Conservation (phyloP, 495 filamentous ascomycete genomes). For the Emericellopsis terricola region DNA sequence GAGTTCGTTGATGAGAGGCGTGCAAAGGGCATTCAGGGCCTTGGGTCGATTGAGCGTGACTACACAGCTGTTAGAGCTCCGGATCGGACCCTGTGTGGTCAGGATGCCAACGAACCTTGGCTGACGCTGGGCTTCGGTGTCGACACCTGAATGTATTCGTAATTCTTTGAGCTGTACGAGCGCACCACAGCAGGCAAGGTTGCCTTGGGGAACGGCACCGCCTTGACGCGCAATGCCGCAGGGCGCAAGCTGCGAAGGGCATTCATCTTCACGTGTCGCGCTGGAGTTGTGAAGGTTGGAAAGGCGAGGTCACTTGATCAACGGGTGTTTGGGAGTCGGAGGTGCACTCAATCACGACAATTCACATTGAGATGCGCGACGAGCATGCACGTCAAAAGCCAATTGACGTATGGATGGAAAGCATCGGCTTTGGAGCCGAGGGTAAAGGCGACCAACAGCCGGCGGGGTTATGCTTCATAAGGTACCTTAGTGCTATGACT, state of each 20-base stretch:
- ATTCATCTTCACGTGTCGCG: too few relatives aligned
- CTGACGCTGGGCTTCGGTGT: slow-evolving; percentile 76
- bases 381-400: too few relatives aligned
- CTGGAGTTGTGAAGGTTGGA: background rate
- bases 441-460: slow-evolving; percentile 2
- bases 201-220: slow-evolving; percentile 7
- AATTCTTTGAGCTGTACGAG: slow-evolving; percentile 34
- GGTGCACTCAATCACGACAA: background rate
- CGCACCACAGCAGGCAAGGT: slow-evolving; percentile 37
- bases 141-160: slow-evolving; percentile 68
- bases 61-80: too few relatives aligned
- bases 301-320: too few relatives aligned
- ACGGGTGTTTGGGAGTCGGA: background rate
- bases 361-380: background rate
- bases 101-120: slow-evolving; percentile 49
- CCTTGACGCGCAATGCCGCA: slow-evolving; percentile 36
- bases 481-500: too few relatives aligned
- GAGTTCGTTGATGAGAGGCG: slow-evolving; percentile 74
- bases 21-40: slow-evolving; percentile 81
- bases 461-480: background rate
- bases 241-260: slow-evolving; percentile 38
- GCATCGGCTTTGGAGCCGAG: slow-evolving; percentile 5
- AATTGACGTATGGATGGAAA: slow-evolving; percentile 3
- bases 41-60: slow-evolving; percentile 94
- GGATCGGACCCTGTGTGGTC: slow-evolving; percentile 2